These are phyloP conservation scores for Echium plantagineum DNA, from an alignment of 257 asterid species.

Conservation along the genomic window DNA sequence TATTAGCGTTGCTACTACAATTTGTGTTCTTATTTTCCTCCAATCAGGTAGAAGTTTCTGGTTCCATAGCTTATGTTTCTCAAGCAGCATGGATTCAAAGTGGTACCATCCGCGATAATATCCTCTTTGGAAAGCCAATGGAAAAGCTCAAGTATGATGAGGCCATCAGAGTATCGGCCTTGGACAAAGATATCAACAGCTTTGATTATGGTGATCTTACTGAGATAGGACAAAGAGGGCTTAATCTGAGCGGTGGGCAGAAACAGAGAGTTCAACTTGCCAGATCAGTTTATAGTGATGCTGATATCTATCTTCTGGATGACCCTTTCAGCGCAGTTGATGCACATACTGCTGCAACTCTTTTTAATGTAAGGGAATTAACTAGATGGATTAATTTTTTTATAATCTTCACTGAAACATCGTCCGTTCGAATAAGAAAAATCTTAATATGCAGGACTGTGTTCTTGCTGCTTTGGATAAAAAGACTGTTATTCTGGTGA, in stretches of 20 bases:
- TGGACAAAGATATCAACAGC: constrained; percentile 59
- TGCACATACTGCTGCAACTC: constrained; percentile 69
- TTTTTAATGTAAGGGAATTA: constrained; percentile 45
- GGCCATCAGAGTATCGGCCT: constrained; percentile 45
- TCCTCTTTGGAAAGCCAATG: constrained; percentile 64
- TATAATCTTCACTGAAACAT: background rate
- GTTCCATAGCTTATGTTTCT: constrained; percentile 69
- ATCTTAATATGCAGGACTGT: constrained; percentile 43
- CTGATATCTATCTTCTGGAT: constrained; percentile 64
- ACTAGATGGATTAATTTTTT: background rate
- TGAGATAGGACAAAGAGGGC: constrained; percentile 80
- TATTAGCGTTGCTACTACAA: too few relatives aligned
- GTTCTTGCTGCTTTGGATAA: constrained; percentile 53
- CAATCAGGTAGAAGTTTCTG: constrained; percentile 42
- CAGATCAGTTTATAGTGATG: constrained; percentile 63
- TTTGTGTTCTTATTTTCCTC: constrained; percentile 1
- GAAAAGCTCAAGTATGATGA: constrained; percentile 36
- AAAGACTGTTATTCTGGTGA: constrained; percentile 66
- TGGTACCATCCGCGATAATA: constrained; percentile 63
- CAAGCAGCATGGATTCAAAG: constrained; percentile 79
- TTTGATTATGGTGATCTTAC: constrained; percentile 65
- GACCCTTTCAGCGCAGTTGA: constrained; percentile 92
- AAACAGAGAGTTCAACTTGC: constrained; percentile 82
- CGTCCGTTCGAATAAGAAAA: background rate
- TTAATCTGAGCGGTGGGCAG: constrained; percentile 83